phyloP scores from a whole-genome alignment of 371 early-diverging fungal genomes.

The Neoconidiobolus thromboides region DNA sequence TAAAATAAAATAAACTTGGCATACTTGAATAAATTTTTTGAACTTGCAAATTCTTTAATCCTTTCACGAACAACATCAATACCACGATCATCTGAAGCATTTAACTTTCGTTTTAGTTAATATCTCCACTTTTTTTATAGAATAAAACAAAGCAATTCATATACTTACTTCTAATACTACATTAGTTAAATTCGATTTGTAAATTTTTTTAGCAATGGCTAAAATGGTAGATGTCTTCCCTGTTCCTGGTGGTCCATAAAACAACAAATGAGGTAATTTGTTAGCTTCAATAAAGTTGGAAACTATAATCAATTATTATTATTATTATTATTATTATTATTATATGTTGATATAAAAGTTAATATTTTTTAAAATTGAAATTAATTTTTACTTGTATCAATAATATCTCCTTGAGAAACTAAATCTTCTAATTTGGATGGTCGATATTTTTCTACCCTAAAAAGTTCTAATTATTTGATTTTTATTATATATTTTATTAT shows the following conservation, averaged over 20 bases:
- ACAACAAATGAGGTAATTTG: slow-evolving; percentile 92
- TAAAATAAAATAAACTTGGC: slow-evolving; percentile 1
- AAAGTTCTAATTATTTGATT: too few relatives aligned
- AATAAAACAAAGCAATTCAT: slow-evolving; percentile 12
- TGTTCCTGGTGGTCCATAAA: slow-evolving; percentile 98
- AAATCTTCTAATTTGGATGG: slow-evolving; percentile 67
- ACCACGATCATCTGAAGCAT: slow-evolving; percentile 99
- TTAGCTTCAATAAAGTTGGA: slow-evolving; percentile 70
- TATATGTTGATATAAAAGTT: neutral
- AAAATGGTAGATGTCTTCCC: slow-evolving; percentile 96
- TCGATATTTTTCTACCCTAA: slow-evolving; percentile 92
- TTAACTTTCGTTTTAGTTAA: slow-evolving; percentile 25
- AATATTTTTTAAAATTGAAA: neutral
- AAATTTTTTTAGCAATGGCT: slow-evolving; percentile 74
- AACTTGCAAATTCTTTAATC: slow-evolving; percentile 95
- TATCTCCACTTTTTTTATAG: too few relatives aligned
- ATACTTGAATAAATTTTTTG: slow-evolving; percentile 59
- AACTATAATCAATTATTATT: slow-evolving; percentile 19
- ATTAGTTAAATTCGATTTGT: slow-evolving; percentile 50
- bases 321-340: too few relatives aligned
- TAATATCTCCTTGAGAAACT: slow-evolving; percentile 81
- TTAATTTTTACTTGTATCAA: slow-evolving; percentile 45
- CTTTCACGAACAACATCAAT: slow-evolving; percentile 97
- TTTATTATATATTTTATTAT: too few relatives aligned
- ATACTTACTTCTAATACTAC: slow-evolving; percentile 69